A percentile compares a stretch with the other conserved stretches of the same genome.
Evolutionary conservation across 1,284 basidiomycete species (phyloP).

Genomic region (Thelephora terrestris): DNA sequence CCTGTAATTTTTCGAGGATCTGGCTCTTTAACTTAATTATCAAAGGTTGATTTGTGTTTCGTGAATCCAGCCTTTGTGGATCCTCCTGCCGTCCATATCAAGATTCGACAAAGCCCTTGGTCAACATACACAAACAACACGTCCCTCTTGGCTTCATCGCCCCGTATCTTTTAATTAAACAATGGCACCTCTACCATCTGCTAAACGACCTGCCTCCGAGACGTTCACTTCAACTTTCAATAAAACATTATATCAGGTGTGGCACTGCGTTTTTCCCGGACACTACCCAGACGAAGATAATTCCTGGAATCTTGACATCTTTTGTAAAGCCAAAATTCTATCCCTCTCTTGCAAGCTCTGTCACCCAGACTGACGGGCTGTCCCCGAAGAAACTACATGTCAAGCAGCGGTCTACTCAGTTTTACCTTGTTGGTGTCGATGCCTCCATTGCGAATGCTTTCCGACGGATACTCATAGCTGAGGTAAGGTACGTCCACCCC

Average conservation of each 20-base stretch:
- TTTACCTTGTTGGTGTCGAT: conserved; percentile 94
- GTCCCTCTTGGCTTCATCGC: too few species aligned
- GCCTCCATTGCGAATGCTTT: conserved; percentile 95
- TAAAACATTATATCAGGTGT: too few species aligned
- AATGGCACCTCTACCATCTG: conserved; percentile 11
- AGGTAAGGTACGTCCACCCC: conserved; percentile 43
- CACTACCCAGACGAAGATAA: conserved; percentile 79
- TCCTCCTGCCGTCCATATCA: too few species aligned
- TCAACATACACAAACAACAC: too few species aligned
- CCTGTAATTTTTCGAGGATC: too few species aligned
- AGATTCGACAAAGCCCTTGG: too few species aligned
- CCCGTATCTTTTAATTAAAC: neutral
- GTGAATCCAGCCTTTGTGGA: too few species aligned
- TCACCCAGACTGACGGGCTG: neutral
- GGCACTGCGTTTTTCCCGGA: conserved; percentile 87
- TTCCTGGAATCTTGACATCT: conserved; percentile 70
- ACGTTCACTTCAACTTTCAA: conserved; percentile 30
- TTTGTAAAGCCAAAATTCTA: conserved; percentile 49
- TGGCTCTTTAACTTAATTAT: too few species aligned
- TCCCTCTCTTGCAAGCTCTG: neutral
- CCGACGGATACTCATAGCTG: conserved; percentile 86
- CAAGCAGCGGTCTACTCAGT: conserved; percentile 74
- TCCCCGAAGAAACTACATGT: conserved; percentile 56
- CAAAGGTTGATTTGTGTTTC: too few species aligned
- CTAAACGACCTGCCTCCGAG: conserved; percentile 2